Evolutionary conservation across 2,329 filamentous ascomycete species (phyloP).

Genomic region (Trichophyton equinum): DNA sequence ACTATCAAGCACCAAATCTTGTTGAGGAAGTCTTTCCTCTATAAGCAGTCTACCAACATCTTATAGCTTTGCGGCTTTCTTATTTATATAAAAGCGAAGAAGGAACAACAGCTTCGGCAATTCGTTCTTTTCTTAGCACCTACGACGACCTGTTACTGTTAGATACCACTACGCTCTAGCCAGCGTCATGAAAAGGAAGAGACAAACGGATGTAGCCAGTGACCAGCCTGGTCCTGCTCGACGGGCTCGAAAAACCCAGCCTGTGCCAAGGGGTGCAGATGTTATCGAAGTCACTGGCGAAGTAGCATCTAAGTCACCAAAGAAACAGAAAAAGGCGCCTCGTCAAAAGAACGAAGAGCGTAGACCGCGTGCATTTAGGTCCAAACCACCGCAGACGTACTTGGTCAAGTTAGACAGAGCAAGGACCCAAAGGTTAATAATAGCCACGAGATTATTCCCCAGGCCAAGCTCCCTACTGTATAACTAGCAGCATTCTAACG

Average conservation of each 20-base stretch:
- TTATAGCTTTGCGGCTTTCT: too few species aligned
- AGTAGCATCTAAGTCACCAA: neutral
- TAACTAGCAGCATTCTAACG: neutral
- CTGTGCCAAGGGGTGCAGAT: neutral
- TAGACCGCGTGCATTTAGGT: slow-evolving; percentile 30
- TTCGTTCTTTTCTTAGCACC: too few species aligned
- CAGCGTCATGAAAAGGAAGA: neutral
- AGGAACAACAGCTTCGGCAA: too few species aligned
- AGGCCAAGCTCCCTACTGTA: neutral
- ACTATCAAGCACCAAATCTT: too few species aligned
- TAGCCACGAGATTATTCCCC: neutral
- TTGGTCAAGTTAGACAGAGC: slow-evolving; percentile 38
- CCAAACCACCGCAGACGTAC: slow-evolving; percentile 35
- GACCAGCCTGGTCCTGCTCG: neutral
- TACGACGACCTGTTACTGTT: too few species aligned
- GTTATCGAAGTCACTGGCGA: neutral
- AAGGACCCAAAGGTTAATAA: slow-evolving; percentile 32
- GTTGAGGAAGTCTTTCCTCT: too few species aligned
- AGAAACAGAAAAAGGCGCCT: neutral
- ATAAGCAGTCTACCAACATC: too few species aligned
- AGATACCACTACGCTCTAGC: neutral
- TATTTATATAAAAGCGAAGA: too few species aligned
- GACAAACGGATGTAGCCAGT: neutral
- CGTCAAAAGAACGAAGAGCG: slow-evolving; percentile 21
- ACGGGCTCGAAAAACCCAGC: neutral